These are phyloP conservation scores for Tolypocladium sp. DNA, from an alignment of 2,329 filamentous ascomycete species.

Conservation along the genomic window DNA sequence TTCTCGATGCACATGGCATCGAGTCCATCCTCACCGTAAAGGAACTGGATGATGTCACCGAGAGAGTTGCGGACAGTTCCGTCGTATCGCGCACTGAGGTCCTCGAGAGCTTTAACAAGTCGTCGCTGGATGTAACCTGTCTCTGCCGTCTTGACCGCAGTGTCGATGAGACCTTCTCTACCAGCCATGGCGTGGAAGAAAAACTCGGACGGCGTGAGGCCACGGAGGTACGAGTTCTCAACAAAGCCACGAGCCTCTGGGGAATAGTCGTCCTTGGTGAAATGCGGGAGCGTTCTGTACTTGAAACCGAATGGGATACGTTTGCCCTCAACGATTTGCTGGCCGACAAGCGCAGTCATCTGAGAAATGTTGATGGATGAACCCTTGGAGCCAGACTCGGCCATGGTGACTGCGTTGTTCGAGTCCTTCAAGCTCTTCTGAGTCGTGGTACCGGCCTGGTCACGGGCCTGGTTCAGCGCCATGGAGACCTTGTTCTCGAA, in stretches of 20 bases:
- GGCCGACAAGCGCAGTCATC: constrained; percentile 96
- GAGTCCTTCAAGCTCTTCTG: constrained; percentile 88
- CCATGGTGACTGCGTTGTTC: constrained; percentile 97
- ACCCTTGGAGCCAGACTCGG: constrained; percentile 92
- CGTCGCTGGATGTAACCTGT: constrained; percentile 98
- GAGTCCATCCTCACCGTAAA: constrained; percentile 94
- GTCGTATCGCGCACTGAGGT: constrained; percentile 95
- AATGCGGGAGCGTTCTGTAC: constrained; percentile 92
- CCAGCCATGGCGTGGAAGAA: constrained; percentile 99
- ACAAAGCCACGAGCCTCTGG: constrained; percentile 95
- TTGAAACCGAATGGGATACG: constrained; percentile 99
- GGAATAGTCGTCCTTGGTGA: constrained; percentile 98
- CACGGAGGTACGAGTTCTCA: constrained; percentile 96
- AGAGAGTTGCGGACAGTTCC: constrained; percentile 95
- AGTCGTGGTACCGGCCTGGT: constrained; percentile 87
- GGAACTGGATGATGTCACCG: constrained; percentile 92
- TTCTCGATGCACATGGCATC: constrained; percentile 92
- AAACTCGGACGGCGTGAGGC: constrained; percentile 90
- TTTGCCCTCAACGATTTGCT: constrained; percentile 97
- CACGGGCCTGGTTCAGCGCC: constrained; percentile 89
- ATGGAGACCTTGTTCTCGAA: constrained; percentile 97
- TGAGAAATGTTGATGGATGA: constrained; percentile 99
- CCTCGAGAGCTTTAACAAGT: constrained; percentile 95
- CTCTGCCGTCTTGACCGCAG: constrained; percentile 97
- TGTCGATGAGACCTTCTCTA: constrained; percentile 99